These are phyloP conservation scores for Fusarium cyanostomum DNA, from an alignment of 2,329 filamentous ascomycete species.

Conservation along the genomic window DNA sequence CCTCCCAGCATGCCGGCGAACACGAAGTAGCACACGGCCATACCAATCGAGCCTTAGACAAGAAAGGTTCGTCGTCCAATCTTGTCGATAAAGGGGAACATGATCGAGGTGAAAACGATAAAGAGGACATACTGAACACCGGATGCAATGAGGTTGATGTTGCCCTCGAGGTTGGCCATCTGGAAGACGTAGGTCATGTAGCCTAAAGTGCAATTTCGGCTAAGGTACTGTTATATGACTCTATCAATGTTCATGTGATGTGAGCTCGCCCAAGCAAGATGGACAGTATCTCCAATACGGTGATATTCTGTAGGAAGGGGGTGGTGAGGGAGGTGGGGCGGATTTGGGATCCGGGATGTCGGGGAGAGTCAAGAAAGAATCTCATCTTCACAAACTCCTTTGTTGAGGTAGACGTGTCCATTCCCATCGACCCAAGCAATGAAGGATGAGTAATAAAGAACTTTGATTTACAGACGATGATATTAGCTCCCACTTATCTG, in stretches of 20 bases:
- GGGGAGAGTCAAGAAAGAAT: no score
- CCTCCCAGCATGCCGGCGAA: constrained; percentile 59
- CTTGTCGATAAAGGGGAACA: constrained; percentile 60
- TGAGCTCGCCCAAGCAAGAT: not conserved
- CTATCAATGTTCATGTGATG: not conserved
- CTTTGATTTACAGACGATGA: constrained; percentile 54
- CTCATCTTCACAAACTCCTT: no score
- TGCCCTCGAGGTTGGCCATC: constrained; percentile 44
- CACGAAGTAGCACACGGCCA: constrained; percentile 65
- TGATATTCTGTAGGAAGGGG: no score
- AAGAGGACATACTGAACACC: constrained; percentile 63
- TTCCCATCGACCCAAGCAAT: no score
- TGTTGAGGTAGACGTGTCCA: no score
- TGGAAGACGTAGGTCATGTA: constrained; percentile 56
- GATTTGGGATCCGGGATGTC: no score
- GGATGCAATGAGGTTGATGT: constrained; percentile 59
- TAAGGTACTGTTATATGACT: not conserved
- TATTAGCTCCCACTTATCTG: constrained; percentile 60
- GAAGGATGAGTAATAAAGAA: no score
- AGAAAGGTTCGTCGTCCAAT: constrained; percentile 70
- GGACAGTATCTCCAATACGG: no score
- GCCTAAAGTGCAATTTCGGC: constrained; percentile 38
- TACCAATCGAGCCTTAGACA: constrained; percentile 68
- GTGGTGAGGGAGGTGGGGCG: not conserved
- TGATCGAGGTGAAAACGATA: constrained; percentile 57